Evolutionary conservation across 768 basidiomycete species (phyloP).

Genomic region (Mycena latifolia): DNA sequence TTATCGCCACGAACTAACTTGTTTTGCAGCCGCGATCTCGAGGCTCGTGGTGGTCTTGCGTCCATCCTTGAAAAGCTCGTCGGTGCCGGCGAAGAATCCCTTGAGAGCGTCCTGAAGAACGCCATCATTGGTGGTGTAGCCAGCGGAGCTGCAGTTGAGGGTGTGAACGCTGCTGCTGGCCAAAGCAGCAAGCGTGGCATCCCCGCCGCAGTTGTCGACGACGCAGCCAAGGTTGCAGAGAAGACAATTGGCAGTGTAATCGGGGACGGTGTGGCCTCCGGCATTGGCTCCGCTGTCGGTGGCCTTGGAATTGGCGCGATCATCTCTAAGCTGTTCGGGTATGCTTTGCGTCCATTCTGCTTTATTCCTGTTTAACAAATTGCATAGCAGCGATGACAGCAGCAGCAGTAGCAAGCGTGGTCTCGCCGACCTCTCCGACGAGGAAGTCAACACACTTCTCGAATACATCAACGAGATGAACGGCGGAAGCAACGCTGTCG

Average conservation of each 20-base stretch:
- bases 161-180: conserved; percentile 13
- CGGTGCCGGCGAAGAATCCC: conserved; percentile 23
- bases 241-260: conserved; percentile 16
- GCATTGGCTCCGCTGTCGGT: conserved; percentile 23
- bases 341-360: background rate
- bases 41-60: conserved; percentile 6
- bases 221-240: conserved; percentile 19
- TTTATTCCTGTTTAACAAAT: background rate
- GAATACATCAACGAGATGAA: conserved; percentile 16
- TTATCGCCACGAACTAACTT: background rate
- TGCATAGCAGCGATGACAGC: background rate
- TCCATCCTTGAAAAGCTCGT: conserved; percentile 17
- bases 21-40: conserved; percentile 20
- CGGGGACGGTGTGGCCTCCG: conserved; percentile 19
- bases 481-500: background rate
- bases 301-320: conserved; percentile 27
- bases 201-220: conserved; percentile 12
- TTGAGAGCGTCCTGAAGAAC: conserved; percentile 28
- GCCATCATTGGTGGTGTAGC: conserved; percentile 26
- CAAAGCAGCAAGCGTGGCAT: conserved; percentile 21
- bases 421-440: conserved; percentile 23
- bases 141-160: conserved; percentile 17
- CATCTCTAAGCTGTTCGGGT: conserved; percentile 29
- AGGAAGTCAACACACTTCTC: conserved; percentile 28
- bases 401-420: conserved; percentile 16